Evolutionary conservation across 306 rosid genomes (phyloP).

Genomic region (Rosa lucieae): DNA sequence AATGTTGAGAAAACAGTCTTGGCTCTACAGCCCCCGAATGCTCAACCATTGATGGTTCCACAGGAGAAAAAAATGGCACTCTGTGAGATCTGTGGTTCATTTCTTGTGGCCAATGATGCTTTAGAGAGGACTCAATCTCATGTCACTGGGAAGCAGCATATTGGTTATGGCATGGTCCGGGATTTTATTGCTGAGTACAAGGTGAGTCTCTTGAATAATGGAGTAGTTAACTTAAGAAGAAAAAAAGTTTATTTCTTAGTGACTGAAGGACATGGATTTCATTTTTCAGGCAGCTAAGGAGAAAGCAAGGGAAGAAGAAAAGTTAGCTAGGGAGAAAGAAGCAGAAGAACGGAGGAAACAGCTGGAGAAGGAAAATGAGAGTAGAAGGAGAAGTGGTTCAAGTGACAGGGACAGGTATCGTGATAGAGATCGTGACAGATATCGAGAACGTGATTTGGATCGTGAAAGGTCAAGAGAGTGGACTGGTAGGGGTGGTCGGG

Average conservation of each 20-base stretch:
- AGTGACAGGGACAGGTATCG: constrained; percentile 71
- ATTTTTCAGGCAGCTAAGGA: constrained; percentile 72
- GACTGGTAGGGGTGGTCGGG: constrained; percentile 72
- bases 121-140: constrained; percentile 97
- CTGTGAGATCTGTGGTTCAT: constrained; percentile 97
- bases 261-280: constrained; percentile 12
- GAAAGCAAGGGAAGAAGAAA: constrained; percentile 84
- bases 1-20: constrained; percentile 80
- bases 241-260: constrained; percentile 9
- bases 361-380: constrained; percentile 73
- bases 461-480: constrained; percentile 74
- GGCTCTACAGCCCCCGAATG: constrained; percentile 71
- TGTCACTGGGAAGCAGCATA: constrained; percentile 95
- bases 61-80: constrained; percentile 99
- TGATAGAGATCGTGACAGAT: constrained; percentile 67
- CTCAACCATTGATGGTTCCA: constrained; percentile 71
- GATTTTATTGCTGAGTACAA: constrained; percentile 82
- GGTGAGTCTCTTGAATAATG: constrained; percentile 43
- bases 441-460: constrained; percentile 67
- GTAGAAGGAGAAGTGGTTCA: constrained; percentile 68
- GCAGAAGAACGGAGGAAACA: constrained; percentile 81
- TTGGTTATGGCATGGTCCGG: constrained; percentile 99
- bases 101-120: constrained; percentile 98
- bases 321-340: constrained; percentile 80
- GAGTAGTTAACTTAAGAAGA: not conserved